Evolutionary conservation across 306 rosid genomes (phyloP).

Genomic region (Malus orientalis): DNA sequence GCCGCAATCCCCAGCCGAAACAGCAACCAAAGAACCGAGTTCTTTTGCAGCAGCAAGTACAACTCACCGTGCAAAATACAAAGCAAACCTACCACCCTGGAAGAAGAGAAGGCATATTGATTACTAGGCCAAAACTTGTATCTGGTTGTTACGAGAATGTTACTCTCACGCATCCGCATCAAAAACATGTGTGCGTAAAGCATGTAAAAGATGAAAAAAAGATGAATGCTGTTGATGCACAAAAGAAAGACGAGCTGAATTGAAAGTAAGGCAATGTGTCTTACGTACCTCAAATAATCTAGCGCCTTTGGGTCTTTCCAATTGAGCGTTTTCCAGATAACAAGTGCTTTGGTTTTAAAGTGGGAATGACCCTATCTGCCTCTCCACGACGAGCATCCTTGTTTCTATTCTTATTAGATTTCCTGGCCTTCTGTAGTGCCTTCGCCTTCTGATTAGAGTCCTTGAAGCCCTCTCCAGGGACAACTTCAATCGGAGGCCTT

Average conservation of each 20-base stretch:
- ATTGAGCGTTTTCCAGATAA: conserved; percentile 66
- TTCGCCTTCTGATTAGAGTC: conserved; percentile 61
- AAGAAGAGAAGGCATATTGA: too few species aligned
- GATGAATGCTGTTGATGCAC: not conserved
- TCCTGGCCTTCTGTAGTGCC: conserved; percentile 60
- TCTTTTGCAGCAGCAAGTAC: too few species aligned
- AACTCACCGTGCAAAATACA: too few species aligned
- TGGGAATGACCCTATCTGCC: conserved; percentile 87
- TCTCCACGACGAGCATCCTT: conserved; percentile 83
- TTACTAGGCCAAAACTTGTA: not conserved
- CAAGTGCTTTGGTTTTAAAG: conserved; percentile 72
- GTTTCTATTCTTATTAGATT: conserved; percentile 61
- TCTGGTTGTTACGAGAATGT: not conserved
- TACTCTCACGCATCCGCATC: not conserved
- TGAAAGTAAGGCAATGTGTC: not conserved
- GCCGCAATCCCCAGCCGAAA: too few species aligned
- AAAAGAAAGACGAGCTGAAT: not conserved
- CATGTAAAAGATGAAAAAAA: not conserved
- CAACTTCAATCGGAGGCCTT: conserved; percentile 58
- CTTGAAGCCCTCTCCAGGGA: conserved; percentile 81
- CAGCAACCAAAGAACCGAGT: too few species aligned
- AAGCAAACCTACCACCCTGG: too few species aligned
- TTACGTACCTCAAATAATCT: conserved; percentile 20
- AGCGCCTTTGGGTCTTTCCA: conserved; percentile 74
- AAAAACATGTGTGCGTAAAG: not conserved